Conservation (phyloP, 2,329 filamentous ascomycete genomes). For the Alternaria ventricosa region DNA sequence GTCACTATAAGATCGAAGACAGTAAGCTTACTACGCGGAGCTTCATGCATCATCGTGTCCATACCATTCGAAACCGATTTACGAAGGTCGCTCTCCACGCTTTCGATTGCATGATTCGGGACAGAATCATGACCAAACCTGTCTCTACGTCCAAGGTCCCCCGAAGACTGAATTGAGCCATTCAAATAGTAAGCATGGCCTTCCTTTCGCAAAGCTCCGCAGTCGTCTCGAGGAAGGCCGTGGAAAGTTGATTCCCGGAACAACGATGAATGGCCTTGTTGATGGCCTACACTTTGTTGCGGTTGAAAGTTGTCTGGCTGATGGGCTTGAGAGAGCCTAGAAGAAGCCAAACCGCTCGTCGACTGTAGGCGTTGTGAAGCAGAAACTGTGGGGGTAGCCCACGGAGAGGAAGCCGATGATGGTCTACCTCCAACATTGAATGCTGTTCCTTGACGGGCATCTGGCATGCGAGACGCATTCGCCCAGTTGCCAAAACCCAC, state of each 20-base stretch:
- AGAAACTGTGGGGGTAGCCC: background rate
- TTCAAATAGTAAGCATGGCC: background rate
- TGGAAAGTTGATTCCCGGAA: background rate
- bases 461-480: background rate
- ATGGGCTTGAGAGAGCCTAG: background rate
- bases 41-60: background rate
- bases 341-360: background rate
- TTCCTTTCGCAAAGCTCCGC: fast-evolving
- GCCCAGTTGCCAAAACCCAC: background rate
- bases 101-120: background rate
- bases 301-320: background rate
- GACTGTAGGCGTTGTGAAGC: background rate
- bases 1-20: background rate
- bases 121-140: background rate
- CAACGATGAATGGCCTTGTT: background rate
- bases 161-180: background rate
- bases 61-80: background rate
- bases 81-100: background rate
- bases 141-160: background rate
- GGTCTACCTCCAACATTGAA: background rate
- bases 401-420: background rate
- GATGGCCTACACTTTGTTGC: background rate
- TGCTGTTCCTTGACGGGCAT: background rate
- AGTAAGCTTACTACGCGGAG: background rate
- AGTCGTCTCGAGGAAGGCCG: background rate